Conservation (phyloP, 2,329 filamentous ascomycete genomes). For the Phialemonium atrogriseum region DNA sequence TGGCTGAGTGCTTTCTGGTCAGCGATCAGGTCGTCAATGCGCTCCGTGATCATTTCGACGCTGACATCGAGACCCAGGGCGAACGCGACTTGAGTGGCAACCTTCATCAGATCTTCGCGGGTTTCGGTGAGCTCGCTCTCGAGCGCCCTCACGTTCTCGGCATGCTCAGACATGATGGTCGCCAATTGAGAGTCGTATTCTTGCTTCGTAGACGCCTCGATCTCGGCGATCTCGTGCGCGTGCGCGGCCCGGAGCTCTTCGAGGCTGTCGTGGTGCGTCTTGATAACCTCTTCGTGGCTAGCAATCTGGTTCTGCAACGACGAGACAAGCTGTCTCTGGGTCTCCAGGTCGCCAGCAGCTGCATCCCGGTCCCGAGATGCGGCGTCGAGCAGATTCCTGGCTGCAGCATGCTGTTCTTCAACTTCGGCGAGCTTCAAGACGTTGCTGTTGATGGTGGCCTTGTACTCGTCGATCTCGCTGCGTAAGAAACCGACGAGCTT, state of each 20-base stretch:
- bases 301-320: constrained; percentile 51
- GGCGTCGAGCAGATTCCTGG: constrained; percentile 60
- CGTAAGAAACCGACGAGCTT: constrained; percentile 55
- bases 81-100: constrained; percentile 55
- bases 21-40: constrained; percentile 47
- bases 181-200: constrained; percentile 50
- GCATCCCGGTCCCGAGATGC: constrained; percentile 52
- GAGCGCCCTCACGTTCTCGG: constrained; percentile 45
- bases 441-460: constrained; percentile 61
- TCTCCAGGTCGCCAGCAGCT: constrained; percentile 32
- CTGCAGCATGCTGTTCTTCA: constrained; percentile 60
- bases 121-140: constrained; percentile 56
- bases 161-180: constrained; percentile 51
- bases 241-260: constrained; percentile 41
- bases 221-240: constrained; percentile 29
- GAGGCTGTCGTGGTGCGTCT: constrained; percentile 43
- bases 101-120: constrained; percentile 56
- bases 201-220: constrained; percentile 40
- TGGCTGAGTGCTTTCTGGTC: constrained; percentile 51
- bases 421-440: constrained; percentile 62
- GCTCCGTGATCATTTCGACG: constrained; percentile 58
- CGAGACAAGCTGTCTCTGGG: constrained; percentile 38
- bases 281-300: constrained; percentile 50
- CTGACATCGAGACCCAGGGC: constrained; percentile 55
- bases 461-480: constrained; percentile 73